These are phyloP conservation scores for Ligustrum vulgare DNA, from an alignment of 257 asterid genomes.

Conservation along the genomic window DNA sequence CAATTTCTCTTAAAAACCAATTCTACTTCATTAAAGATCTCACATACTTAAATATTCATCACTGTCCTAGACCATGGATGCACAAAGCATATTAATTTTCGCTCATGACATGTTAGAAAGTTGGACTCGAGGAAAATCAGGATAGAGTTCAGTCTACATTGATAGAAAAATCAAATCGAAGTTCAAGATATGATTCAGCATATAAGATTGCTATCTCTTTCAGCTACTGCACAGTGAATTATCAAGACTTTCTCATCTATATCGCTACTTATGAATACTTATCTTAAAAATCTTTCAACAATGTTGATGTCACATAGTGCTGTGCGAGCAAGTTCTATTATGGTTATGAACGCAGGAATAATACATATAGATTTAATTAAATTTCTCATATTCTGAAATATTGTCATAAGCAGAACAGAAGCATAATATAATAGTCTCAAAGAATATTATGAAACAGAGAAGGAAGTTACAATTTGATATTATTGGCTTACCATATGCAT, in stretches of 20 bases:
- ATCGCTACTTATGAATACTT: not conserved
- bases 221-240: not conserved
- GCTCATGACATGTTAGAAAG: not conserved
- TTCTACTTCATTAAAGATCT: not conserved
- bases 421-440: not conserved
- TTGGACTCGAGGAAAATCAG: not conserved
- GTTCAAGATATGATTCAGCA: not conserved
- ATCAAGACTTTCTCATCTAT: not conserved
- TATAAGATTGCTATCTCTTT: not conserved
- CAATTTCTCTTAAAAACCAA: no score
- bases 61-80: not conserved
- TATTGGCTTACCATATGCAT: conserved; percentile 66
- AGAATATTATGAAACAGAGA: not conserved
- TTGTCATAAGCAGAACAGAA: not conserved
- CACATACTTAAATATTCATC: not conserved
- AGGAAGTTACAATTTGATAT: not conserved
- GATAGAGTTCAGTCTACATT: not conserved
- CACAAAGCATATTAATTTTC: not conserved
- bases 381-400: not conserved
- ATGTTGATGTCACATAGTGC: not conserved
- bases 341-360: not conserved
- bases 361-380: not conserved
- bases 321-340: not conserved
- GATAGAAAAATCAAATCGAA: not conserved
- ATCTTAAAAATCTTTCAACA: not conserved